These are phyloP conservation scores for Triglochin maritima DNA, from an alignment of 106 monocot species.

Conservation along the genomic window DNA sequence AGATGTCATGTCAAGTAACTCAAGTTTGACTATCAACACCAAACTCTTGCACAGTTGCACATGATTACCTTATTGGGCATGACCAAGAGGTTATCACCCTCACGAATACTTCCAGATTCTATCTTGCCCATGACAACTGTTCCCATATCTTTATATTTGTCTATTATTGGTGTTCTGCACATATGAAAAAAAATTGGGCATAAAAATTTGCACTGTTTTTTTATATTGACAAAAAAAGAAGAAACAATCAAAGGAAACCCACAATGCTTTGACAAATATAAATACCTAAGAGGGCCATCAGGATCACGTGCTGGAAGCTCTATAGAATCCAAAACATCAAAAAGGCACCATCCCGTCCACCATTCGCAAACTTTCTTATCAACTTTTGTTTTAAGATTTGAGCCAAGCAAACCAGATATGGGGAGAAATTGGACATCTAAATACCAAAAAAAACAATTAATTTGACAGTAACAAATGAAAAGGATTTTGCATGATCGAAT, in stretches of 20 bases:
- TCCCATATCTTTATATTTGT: conserved; percentile 99
- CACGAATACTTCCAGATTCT: conserved; percentile 76
- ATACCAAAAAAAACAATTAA: not conserved
- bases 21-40: too few relatives aligned
- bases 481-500: too few relatives aligned
- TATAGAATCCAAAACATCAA: conserved; percentile 72
- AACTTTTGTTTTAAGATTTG: conserved; percentile 54
- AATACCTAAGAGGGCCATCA: conserved; percentile 66
- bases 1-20: too few relatives aligned
- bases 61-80: conserved; percentile 84
- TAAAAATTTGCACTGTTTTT: not conserved
- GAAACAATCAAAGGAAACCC: too few relatives aligned
- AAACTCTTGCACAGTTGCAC: not conserved
- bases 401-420: conserved; percentile 81
- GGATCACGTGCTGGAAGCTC: conserved; percentile 91
- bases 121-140: conserved; percentile 97
- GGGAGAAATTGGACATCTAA: conserved; percentile 97
- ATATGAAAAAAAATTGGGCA: not conserved
- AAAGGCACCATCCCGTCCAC: conserved; percentile 91
- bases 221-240: not conserved
- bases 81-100: conserved; percentile 72
- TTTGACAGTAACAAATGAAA: too few relatives aligned
- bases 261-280: too few relatives aligned
- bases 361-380: conserved; percentile 68
- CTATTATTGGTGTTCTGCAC: conserved; percentile 88